Percentiles rank a stretch among this genome's conserved stretches.
phyloP scores from a whole-genome alignment of 352 stramenopile species.

The Pythium periplocum region DNA sequence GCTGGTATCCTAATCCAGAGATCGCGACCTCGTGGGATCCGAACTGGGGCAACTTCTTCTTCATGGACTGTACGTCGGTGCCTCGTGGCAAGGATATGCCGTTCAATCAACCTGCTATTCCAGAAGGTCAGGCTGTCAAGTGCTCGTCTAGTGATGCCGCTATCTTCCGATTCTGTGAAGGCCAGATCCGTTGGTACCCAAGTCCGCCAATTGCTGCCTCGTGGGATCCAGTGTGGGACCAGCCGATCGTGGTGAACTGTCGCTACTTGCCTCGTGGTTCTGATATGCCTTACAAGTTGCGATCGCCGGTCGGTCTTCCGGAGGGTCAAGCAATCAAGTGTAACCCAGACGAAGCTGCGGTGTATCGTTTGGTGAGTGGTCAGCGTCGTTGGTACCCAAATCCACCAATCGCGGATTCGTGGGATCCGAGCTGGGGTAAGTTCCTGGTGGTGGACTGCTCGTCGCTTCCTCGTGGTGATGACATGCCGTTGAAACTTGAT shows the following conservation, averaged over 20 bases:
- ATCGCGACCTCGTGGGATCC: no score
- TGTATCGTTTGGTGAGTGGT: conserved; percentile 2
- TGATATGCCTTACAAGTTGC: neutral
- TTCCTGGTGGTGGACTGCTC: conserved; percentile 17
- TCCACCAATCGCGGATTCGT: neutral
- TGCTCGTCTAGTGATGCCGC: neutral
- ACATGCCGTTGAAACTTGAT: conserved; percentile 4
- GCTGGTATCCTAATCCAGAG: no score
- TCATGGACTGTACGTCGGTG: no score
- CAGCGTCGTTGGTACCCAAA: conserved; percentile 17
- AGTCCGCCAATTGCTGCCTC: neutral
- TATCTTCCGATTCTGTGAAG: conserved; percentile 5
- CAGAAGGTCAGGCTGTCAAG: conserved; percentile 9
- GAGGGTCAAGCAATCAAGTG: conserved; percentile 5
- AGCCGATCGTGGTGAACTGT: no score
- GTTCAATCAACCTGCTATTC: neutral
- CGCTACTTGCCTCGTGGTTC: no score
- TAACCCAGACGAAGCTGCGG: neutral
- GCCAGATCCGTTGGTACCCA: conserved; percentile 6
- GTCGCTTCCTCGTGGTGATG: conserved; percentile 4
- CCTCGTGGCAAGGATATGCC: no score
- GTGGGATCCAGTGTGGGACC: neutral
- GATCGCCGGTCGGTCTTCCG: neutral
- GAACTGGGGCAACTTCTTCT: no score
- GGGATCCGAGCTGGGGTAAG: conserved; percentile 16